Evolutionary conservation across 495 filamentous ascomycete genomes (phyloP).

Genomic region (Neurospora pannonica): DNA sequence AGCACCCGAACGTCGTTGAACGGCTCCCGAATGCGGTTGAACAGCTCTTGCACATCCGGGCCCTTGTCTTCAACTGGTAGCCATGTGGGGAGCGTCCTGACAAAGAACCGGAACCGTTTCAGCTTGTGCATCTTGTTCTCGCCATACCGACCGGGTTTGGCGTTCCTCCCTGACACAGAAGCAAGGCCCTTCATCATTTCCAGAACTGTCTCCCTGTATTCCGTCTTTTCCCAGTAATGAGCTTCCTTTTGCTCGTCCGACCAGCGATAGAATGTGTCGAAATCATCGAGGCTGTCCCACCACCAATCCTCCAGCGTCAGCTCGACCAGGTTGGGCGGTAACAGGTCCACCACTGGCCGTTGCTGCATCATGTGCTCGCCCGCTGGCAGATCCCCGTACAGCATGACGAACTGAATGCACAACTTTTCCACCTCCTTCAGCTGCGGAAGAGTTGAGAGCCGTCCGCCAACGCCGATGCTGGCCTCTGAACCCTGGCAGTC

Average conservation of each 20-base stretch:
- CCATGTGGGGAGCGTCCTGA: constrained; percentile 22
- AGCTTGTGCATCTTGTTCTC: constrained; percentile 5
- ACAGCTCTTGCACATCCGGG: background rate
- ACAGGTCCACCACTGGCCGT: constrained; percentile 10
- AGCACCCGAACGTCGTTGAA: constrained; percentile 10
- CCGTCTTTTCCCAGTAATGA: constrained; percentile 12
- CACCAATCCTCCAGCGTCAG: constrained; percentile 26
- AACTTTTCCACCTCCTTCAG: constrained; percentile 14
- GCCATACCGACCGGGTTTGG: background rate
- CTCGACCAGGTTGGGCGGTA: constrained; percentile 23
- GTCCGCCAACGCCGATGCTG: constrained; percentile 18
- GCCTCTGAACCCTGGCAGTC: constrained; percentile 9
- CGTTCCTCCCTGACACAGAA: background rate
- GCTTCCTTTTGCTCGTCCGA: constrained; percentile 3
- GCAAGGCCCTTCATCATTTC: constrained; percentile 16
- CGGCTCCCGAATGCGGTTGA: constrained; percentile 4
- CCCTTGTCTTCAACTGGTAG: constrained; percentile 7
- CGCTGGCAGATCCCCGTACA: constrained; percentile 12
- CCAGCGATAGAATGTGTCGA: constrained; percentile 13
- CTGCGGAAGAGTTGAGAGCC: constrained; percentile 13
- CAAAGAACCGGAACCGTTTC: constrained; percentile 15
- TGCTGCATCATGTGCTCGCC: constrained; percentile 3
- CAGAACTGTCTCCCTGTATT: constrained; percentile 15
- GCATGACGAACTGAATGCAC: constrained; percentile 17
- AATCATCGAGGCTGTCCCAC: constrained; percentile 14